phyloP scores from a whole-genome alignment of 176 grass and related monocot species.

The Neostapfia colusana region DNA sequence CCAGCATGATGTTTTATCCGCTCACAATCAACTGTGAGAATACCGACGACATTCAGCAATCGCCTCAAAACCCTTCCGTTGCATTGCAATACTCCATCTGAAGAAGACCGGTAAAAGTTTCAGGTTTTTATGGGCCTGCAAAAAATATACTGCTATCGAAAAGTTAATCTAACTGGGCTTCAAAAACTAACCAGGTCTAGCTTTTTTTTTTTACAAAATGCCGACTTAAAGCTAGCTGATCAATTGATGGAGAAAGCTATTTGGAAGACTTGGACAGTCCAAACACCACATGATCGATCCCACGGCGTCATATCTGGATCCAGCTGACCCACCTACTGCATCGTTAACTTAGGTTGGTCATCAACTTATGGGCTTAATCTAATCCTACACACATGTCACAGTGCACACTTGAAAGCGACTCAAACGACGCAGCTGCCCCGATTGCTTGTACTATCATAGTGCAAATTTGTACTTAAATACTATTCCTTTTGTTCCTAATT shows the following conservation, averaged over 20 bases:
- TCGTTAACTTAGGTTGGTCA: neutral
- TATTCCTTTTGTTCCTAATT: too few species aligned
- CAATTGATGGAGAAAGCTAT: neutral
- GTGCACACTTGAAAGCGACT: neutral
- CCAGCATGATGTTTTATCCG: neutral
- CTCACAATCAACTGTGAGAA: neutral
- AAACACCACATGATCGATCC: neutral
- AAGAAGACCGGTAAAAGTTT: too few species aligned
- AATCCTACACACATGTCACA: neutral
- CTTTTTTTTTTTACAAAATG: too few species aligned
- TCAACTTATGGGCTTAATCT: neutral
- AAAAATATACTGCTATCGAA: too few species aligned
- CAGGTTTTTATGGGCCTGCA: too few species aligned
- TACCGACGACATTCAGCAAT: neutral
- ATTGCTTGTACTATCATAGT: neutral
- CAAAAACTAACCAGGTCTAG: too few species aligned
- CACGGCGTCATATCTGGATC: neutral
- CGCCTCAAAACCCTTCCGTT: neutral
- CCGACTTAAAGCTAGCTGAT: too few species aligned
- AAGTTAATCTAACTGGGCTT: too few species aligned
- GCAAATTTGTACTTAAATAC: neutral
- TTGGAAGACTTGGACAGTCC: neutral
- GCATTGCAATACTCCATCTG: too few species aligned
- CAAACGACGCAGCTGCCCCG: neutral
- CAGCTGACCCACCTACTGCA: neutral